Conservation (phyloP, 139 green algal species). For the Tetratostichococcus sp. region DNA sequence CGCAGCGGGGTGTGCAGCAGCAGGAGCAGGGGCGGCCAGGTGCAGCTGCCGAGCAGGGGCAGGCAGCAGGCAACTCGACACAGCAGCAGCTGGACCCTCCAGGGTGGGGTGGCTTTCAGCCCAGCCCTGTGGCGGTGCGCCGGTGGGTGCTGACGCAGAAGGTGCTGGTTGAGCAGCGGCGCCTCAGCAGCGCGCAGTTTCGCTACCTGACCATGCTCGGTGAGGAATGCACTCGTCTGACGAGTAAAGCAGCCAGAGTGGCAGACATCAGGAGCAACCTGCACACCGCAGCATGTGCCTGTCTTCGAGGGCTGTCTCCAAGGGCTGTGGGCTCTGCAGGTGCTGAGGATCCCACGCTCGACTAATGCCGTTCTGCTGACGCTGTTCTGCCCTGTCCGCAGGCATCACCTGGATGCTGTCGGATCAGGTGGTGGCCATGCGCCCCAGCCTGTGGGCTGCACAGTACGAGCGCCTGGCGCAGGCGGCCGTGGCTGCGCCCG, state of each 20-base stretch:
- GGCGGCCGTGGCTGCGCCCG: neutral
- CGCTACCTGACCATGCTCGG: conserved; percentile 47
- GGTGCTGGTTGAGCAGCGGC: conserved; percentile 30
- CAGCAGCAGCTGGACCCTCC: too few relatives aligned
- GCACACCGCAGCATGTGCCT: too few relatives aligned
- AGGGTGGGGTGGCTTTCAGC: neutral
- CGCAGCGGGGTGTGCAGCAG: neutral
- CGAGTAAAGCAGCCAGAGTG: too few relatives aligned
- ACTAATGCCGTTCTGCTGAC: too few relatives aligned
- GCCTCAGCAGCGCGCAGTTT: conserved; percentile 32
- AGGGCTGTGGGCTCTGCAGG: too few relatives aligned
- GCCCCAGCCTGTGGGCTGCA: conserved; percentile 8
- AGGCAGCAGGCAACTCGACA: too few relatives aligned
- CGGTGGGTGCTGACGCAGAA: conserved; percentile 48
- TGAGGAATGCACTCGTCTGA: conserved; percentile 8
- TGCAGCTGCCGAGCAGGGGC: too few relatives aligned
- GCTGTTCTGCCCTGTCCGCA: too few relatives aligned
- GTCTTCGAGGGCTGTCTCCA: too few relatives aligned
- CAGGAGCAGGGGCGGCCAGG: too few relatives aligned
- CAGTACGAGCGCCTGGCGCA: neutral
- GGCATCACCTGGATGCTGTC: conserved; percentile 38
- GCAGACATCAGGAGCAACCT: too few relatives aligned
- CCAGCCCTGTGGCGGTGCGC: conserved; percentile 7
- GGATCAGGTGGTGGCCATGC: conserved; percentile 25
- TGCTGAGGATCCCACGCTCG: too few relatives aligned